phyloP scores from a whole-genome alignment of 2,329 filamentous ascomycete genomes.

The Leptographium galeiforme region DNA sequence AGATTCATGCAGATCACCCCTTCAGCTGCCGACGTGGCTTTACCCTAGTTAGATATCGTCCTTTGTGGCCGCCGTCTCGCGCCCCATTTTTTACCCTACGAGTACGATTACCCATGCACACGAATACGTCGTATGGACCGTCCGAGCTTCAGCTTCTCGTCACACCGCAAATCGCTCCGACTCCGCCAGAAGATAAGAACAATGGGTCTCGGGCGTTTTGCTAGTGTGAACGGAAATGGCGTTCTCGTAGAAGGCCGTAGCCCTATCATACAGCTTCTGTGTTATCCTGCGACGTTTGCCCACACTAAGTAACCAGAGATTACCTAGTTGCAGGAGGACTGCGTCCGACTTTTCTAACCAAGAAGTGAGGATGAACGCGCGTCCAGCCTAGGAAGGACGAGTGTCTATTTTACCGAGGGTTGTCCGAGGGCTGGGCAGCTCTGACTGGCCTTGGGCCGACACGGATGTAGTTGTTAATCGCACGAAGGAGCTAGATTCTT shows the following conservation, averaged over 20 bases:
- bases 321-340: too few relatives aligned
- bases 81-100: too few relatives aligned
- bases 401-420: background rate
- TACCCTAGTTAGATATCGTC: too few relatives aligned
- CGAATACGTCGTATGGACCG: background rate
- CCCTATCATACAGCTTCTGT: background rate
- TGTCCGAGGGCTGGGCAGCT: background rate
- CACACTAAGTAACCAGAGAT: background rate
- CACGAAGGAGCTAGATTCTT: too few relatives aligned
- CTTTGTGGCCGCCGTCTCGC: too few relatives aligned
- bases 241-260: background rate
- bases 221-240: background rate
- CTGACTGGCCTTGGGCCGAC: background rate
- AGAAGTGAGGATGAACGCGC: background rate
- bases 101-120: background rate
- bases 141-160: background rate
- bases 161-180: background rate
- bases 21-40: constrained; percentile 1
- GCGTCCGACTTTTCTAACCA: background rate
- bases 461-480: too few relatives aligned
- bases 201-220: background rate
- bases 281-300: background rate
- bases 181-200: background rate
- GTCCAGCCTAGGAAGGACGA: background rate
- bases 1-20: background rate